Conservation (phyloP, 805 yeast genomes). For the Nakazawaea laoshanensis region DNA sequence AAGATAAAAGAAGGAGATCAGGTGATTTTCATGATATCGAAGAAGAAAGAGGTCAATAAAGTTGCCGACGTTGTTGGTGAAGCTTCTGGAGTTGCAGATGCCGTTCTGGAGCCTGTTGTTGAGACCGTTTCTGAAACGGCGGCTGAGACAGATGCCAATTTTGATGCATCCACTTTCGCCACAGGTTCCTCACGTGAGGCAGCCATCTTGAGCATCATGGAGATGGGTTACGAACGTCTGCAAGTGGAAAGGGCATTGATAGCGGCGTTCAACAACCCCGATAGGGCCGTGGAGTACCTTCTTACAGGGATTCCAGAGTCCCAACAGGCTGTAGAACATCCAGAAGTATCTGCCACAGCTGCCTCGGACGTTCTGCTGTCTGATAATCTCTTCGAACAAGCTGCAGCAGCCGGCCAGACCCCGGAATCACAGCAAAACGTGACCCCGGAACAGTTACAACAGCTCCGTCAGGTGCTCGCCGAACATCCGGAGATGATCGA, state of each 20-base stretch:
- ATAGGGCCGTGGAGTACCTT: slow-evolving; percentile 93
- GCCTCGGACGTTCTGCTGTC: slow-evolving; percentile 15
- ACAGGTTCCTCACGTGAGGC: slow-evolving; percentile 72
- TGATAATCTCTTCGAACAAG: slow-evolving; percentile 49
- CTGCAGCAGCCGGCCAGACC: slow-evolving; percentile 26
- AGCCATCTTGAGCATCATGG: slow-evolving; percentile 77
- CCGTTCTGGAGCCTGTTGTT: not conserved
- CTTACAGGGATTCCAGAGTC: slow-evolving; percentile 82
- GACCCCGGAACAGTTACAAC: slow-evolving; percentile 33
- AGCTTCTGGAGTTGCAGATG: slow-evolving; percentile 16
- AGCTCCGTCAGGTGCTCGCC: slow-evolving; percentile 69
- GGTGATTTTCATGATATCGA: slow-evolving; percentile 85
- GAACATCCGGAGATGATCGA: slow-evolving; percentile 86
- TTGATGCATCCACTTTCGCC: slow-evolving; percentile 52
- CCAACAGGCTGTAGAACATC: slow-evolving; percentile 19
- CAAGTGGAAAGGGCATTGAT: slow-evolving; percentile 87
- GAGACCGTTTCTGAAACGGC: slow-evolving; percentile 18
- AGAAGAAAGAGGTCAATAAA: slow-evolving; percentile 25
- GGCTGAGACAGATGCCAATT: slow-evolving; percentile 12
- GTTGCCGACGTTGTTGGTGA: slow-evolving; percentile 16
- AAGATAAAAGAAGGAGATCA: slow-evolving; percentile 82
- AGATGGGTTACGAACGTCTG: slow-evolving; percentile 88
- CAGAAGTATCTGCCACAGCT: slow-evolving; percentile 15
- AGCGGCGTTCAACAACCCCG: slow-evolving; percentile 96
- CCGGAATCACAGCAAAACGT: slow-evolving; percentile 15